Evolutionary conservation across 2,329 filamentous ascomycete genomes (phyloP), one percentile per base, ranked within the genome.

Genomic region (Sporothrix sp.): DNA sequence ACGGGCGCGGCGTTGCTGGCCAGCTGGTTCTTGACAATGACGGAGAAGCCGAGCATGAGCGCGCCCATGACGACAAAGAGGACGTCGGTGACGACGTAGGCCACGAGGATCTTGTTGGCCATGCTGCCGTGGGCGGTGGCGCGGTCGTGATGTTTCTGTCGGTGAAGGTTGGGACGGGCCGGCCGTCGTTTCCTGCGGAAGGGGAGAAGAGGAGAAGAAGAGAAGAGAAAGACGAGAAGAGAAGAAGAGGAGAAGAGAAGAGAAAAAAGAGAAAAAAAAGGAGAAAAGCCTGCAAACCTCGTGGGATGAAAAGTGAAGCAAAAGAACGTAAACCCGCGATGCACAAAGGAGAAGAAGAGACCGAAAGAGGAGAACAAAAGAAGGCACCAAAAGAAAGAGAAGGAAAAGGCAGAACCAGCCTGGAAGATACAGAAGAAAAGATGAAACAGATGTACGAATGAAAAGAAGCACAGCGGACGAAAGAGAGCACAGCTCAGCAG

Each of bases 61-160:
- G 72, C 68, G 50, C 77, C 77, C 54, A 74, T 74, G 50, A 66
- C 60, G 56, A 75, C 68, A 63, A 80, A 79, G 58, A 79, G 62
- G 51, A 67, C 54, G 61, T 78, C 73, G 60, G 68, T 64, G 56
- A 62, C 63, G 56, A 76, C 60, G 52, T 75, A 75, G 57, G 72
- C 65, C 56, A 71, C 57, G 53, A 78, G 70, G 54, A 80, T 68
- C 58, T 74, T 77, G 70, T 75, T 79, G 52, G 68, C 70, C 76
- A 79, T 80, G 42, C 14, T 33, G 32, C 20, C 43, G 43, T n/a
- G n/a, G n/a, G n/a, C n/a, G n/a, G n/a, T n/a, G n/a, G n/a, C n/a
- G 39, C 16, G 18, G 23, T 43, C 4, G 23, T 30, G 25, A 6
- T 28, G 25, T 28, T 10, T 5, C 5, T 28, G 25, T 28, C 25